phyloP scores from a whole-genome alignment of 768 basidiomycete genomes.

The Leccinum rimulosum region DNA sequence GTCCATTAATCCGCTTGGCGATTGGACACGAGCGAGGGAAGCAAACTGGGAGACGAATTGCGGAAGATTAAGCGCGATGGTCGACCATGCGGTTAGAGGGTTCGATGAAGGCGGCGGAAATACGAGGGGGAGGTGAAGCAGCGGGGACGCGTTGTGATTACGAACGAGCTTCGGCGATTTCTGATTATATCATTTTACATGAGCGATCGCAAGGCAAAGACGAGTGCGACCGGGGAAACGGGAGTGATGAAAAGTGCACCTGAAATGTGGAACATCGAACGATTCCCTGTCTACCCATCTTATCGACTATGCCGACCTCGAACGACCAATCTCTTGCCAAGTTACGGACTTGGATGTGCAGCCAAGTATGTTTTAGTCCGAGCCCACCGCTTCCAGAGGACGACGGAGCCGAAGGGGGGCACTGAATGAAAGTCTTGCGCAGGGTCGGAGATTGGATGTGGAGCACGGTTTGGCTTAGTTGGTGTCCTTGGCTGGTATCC shows the following conservation, averaged over 20 bases:
- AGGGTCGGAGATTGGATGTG: constrained; percentile 80
- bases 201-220: constrained; percentile 7
- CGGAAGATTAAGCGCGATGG: constrained; percentile 59
- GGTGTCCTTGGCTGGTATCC: constrained; percentile 33
- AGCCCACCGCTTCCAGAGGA: constrained; percentile 33
- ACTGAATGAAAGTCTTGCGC: constrained; percentile 63
- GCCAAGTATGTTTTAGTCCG: constrained; percentile 67
- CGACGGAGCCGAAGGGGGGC: constrained; percentile 41
- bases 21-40: constrained; percentile 37
- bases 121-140: constrained; percentile 69
- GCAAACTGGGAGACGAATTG: constrained; percentile 60
- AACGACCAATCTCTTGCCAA: constrained; percentile 69
- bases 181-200: constrained; percentile 32
- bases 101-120: constrained; percentile 57
- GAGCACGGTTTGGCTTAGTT: constrained; percentile 64
- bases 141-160: constrained; percentile 40
- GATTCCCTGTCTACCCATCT: constrained; percentile 52
- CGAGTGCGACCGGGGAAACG: constrained; percentile 1
- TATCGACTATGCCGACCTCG: constrained; percentile 73
- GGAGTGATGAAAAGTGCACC: constrained; percentile 39
- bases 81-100: constrained; percentile 69
- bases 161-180: constrained; percentile 52
- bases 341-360: constrained; percentile 73
- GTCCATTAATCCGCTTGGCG: constrained; percentile 22
- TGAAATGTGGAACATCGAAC: constrained; percentile 78